These are phyloP conservation scores for Hanseniaspora nectarophila DNA, from an alignment of 805 yeast species.

Conservation along the genomic window DNA sequence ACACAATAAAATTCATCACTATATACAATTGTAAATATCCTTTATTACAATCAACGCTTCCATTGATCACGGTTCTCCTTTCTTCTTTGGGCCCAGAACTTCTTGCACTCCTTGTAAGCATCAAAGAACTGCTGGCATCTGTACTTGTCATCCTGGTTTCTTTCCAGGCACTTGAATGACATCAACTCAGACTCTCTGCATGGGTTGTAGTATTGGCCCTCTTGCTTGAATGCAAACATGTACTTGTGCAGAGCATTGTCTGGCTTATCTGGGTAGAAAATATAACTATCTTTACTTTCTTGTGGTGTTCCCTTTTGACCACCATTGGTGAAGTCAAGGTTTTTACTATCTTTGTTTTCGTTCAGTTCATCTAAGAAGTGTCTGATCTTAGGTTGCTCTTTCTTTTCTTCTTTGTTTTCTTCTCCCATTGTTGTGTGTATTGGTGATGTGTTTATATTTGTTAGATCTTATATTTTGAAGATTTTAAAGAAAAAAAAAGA, in stretches of 20 bases:
- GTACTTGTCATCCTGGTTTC: conserved; percentile 59
- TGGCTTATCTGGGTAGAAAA: conserved; percentile 70
- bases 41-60: conserved; percentile 20
- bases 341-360: conserved; percentile 16
- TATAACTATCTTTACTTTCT: conserved; percentile 18
- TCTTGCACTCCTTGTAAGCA: conserved; percentile 86
- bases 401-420: neutral
- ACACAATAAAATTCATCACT: neutral
- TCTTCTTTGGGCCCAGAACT: conserved; percentile 48
- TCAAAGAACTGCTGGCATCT: conserved; percentile 72
- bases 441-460: neutral
- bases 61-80: conserved; percentile 27
- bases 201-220: conserved; percentile 83
- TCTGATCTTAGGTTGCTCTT: neutral
- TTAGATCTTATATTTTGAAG: too few relatives aligned
- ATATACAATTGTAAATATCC: too few relatives aligned
- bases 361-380: conserved; percentile 12
- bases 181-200: conserved; percentile 82
- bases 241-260: conserved; percentile 55
- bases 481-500: neutral
- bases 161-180: conserved; percentile 71
- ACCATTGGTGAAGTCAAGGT: conserved; percentile 22
- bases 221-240: conserved; percentile 59
- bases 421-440: neutral
- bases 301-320: neutral